phyloP scores from a whole-genome alignment of 2,329 filamentous ascomycete species.

The Emmonsiellopsis sp. region DNA sequence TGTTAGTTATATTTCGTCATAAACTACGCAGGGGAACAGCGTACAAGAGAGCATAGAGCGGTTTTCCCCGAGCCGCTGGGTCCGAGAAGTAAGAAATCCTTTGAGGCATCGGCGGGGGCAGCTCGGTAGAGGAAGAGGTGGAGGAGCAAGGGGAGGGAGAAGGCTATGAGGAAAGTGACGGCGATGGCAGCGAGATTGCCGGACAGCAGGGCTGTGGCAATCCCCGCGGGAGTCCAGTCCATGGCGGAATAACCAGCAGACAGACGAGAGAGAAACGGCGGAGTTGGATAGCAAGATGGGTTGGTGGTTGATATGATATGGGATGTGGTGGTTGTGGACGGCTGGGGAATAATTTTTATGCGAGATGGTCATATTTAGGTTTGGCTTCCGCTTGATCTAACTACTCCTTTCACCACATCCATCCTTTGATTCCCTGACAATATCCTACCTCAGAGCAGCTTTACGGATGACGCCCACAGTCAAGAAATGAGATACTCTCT shows the following conservation, averaged over 20 bases:
- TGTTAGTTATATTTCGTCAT: neutral
- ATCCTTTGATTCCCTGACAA: too few species aligned
- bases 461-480: too few species aligned
- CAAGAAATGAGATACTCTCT: too few species aligned
- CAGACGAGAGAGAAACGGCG: too few species aligned
- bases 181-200: constrained; percentile 44
- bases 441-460: too few species aligned
- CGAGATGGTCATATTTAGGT: too few species aligned
- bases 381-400: too few species aligned
- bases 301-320: too few species aligned
- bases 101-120: constrained; percentile 52
- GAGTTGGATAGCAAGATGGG: too few species aligned
- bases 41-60: constrained; percentile 67
- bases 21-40: constrained; percentile 8
- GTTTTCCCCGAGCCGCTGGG: constrained; percentile 84
- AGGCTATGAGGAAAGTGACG: constrained; percentile 59
- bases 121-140: constrained; percentile 65
- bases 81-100: constrained; percentile 72
- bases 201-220: constrained; percentile 35
- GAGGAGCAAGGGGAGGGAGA: constrained; percentile 66
- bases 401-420: too few species aligned
- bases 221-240: constrained; percentile 29
- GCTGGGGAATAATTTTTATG: too few species aligned
- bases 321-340: too few species aligned
- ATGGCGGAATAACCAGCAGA: constrained; percentile 4